Base-by-base conservation (phyloP, 1,284 basidiomycete species). In the Malassezia yamatoensis region DNA sequence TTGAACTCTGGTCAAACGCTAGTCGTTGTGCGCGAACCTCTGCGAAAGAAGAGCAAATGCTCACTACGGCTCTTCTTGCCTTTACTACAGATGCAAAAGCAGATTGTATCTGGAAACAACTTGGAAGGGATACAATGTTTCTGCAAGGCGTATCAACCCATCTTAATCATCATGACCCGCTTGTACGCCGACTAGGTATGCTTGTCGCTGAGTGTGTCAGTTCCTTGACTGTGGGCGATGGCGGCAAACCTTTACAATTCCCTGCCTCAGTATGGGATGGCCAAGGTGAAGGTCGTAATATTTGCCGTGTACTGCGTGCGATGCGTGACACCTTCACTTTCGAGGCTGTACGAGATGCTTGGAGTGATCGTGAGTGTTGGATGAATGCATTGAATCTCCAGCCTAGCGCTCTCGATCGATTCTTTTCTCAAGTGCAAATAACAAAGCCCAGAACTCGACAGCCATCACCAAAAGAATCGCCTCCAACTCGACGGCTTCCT, bases 151-250 rank as follows among this genome's bases (percentile, higher is more conserved):
- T 96, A 32, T 82, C 85, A 9, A 76, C 77, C 0, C 89, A 94
- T 66, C 77, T 85, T 21, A 54, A 57, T 7, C 66, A 70, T 32
- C 35, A 55, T 3, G 88, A 93, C 55, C 77, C 80, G 3, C 80
- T 82, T 1, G 80, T 94, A 12, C 83, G 91, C 2, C 80, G 85
- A n/a, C 85, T 89, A 62, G 93, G 93, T 2, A 94, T 96, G 90
- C 80, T 96, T 11, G 83, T 84, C 0, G 93, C 88, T 0, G 93
- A 98, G 74, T 16, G 68, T 21, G 44, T 69, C 15, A 68, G 65
- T 45, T 54, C 35, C 1, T 18, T n/a, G 2, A 51, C 50, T 16
- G 42, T 5, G 11, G 49, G 35, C 7, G 51, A 11, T 3, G 45
- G 35, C 0, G 48, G 44, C 5, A 86, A 85, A 72, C 79, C 80